A percentile compares a stretch with the other conserved stretches of the same genome.
These are phyloP conservation scores for Posidonia oceanica DNA, from an alignment of 116 monocot species.

Conservation along the genomic window DNA sequence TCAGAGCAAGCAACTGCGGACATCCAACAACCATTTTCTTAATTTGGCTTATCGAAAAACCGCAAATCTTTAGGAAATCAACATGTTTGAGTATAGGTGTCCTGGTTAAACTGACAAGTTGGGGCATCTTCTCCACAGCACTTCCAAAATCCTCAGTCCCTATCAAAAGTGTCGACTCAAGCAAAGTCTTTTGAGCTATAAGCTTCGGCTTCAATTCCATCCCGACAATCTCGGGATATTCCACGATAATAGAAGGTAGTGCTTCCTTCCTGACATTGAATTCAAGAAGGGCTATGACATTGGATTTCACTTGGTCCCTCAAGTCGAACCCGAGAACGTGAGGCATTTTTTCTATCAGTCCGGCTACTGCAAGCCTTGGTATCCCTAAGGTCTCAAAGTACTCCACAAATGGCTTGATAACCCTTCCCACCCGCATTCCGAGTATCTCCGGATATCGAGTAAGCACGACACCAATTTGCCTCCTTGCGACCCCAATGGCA, in stretches of 20 bases:
- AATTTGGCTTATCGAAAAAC: constrained; percentile 61
- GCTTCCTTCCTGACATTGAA: constrained; percentile 46
- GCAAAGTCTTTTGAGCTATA: constrained; percentile 35
- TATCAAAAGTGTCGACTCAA: constrained; percentile 50
- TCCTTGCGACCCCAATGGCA: constrained; percentile 67
- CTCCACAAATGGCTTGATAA: constrained; percentile 86
- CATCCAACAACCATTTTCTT: constrained; percentile 68
- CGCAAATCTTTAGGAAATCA: constrained; percentile 48
- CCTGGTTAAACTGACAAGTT: constrained; percentile 59
- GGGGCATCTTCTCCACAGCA: constrained; percentile 88
- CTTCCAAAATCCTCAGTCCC: constrained; percentile 52
- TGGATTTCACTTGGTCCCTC: constrained; percentile 54
- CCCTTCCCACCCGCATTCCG: constrained; percentile 76
- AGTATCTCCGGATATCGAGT: constrained; percentile 68
- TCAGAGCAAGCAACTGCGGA: constrained; percentile 84
- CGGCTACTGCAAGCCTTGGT: constrained; percentile 46
- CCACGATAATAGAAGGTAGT: constrained; percentile 31
- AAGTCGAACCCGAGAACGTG: constrained; percentile 68
- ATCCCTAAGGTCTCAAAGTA: constrained; percentile 53
- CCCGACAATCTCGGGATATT: constrained; percentile 78
- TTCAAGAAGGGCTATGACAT: constrained; percentile 56
- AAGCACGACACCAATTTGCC: constrained; percentile 59
- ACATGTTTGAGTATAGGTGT: constrained; percentile 54
- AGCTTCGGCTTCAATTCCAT: constrained; percentile 64
- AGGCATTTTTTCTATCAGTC: constrained; percentile 63